Conservation (phyloP, 495 filamentous ascomycete genomes). For the Neohortaea acidophila region DNA sequence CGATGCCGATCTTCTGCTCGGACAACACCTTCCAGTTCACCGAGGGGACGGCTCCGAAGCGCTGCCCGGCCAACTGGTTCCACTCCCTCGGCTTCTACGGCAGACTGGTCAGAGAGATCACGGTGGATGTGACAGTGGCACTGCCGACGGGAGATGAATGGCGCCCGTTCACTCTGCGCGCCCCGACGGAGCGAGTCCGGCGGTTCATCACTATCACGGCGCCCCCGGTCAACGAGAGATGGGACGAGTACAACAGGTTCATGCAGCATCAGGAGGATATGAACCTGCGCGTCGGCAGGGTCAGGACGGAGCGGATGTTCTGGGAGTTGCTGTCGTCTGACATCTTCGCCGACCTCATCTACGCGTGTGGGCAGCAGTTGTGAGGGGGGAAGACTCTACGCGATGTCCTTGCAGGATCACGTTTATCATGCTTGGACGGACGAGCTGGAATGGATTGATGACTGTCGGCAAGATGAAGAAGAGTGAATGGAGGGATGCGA, state of each 20-base stretch:
- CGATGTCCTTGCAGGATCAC: too few relatives aligned
- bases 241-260: neutral
- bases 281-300: neutral
- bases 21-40: constrained; percentile 10
- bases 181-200: neutral
- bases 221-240: neutral
- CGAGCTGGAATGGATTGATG: too few relatives aligned
- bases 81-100: constrained; percentile 1
- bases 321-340: neutral
- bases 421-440: too few relatives aligned
- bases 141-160: neutral
- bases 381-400: too few relatives aligned
- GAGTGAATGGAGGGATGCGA: too few relatives aligned
- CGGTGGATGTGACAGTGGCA: neutral
- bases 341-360: too few relatives aligned
- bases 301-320: neutral
- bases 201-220: neutral
- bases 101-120: neutral
- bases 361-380: too few relatives aligned
- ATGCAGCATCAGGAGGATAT: neutral
- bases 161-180: neutral
- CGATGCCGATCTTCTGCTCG: constrained; percentile 9
- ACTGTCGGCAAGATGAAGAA: too few relatives aligned
- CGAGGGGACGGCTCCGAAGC: constrained; percentile 4
- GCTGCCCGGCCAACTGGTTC: neutral